These are phyloP conservation scores for Malassezia cuniculi DNA, from an alignment of 1,284 basidiomycete species.

Conservation along the genomic window DNA sequence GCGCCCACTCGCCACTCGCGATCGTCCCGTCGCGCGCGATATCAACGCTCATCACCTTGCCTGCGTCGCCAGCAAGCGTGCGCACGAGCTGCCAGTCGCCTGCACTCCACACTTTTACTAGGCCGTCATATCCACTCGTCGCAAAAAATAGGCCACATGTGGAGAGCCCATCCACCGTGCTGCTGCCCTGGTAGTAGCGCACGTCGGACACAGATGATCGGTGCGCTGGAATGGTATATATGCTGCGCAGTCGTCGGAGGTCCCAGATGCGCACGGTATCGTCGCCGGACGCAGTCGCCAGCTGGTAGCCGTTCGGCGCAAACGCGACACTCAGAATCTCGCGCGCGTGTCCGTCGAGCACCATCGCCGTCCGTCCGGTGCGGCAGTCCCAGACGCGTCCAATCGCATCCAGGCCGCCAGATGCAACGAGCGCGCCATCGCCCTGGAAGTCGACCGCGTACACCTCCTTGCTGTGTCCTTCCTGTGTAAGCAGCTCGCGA, in stretches of 20 bases:
- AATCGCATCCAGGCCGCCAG: slow-evolving; percentile 89
- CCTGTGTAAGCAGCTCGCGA: slow-evolving; percentile 75
- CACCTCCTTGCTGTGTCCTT: slow-evolving; percentile 94
- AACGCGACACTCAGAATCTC: slow-evolving; percentile 83
- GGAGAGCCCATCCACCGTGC: slow-evolving; percentile 41
- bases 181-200: slow-evolving; percentile 58
- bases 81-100: slow-evolving; percentile 92
- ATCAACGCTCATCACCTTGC: slow-evolving; percentile 97
- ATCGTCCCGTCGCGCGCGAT: slow-evolving; percentile 47
- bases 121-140: slow-evolving; percentile 84
- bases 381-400: slow-evolving; percentile 93
- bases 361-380: slow-evolving; percentile 91
- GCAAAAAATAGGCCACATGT: slow-evolving; percentile 69
- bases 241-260: slow-evolving; percentile 71
- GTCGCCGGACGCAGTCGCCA: slow-evolving; percentile 89
- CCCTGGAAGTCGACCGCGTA: slow-evolving; percentile 88
- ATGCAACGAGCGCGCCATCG: slow-evolving; percentile 82
- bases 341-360: slow-evolving; percentile 90
- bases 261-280: slow-evolving; percentile 99
- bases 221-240: slow-evolving; percentile 96
- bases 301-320: slow-evolving; percentile 91
- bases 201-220: slow-evolving; percentile 86
- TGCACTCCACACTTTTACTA: slow-evolving; percentile 90
- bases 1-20: slow-evolving; percentile 29
- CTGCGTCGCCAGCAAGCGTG: slow-evolving; percentile 78